Conservation (phyloP, 2,329 filamentous ascomycete genomes). For the Pseudocercospora crystallina region DNA sequence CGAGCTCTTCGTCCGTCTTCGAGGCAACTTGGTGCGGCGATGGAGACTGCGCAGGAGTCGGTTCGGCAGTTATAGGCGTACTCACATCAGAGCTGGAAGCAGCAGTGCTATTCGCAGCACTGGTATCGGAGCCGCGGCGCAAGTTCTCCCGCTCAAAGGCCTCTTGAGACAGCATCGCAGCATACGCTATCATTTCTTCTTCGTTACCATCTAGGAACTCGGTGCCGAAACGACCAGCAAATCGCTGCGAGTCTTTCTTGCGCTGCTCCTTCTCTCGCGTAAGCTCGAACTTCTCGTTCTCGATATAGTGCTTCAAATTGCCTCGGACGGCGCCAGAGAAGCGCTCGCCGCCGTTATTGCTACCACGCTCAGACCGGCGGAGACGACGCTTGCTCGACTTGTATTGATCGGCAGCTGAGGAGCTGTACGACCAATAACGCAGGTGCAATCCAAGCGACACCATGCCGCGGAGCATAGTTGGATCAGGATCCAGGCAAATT, state of each 20-base stretch:
- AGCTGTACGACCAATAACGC: constrained; percentile 92
- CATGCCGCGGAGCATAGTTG: constrained; percentile 79
- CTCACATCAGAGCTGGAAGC: constrained; percentile 39
- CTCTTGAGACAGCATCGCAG: constrained; percentile 62
- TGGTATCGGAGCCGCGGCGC: constrained; percentile 48
- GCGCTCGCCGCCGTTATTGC: constrained; percentile 58
- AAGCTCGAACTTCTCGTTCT: constrained; percentile 79
- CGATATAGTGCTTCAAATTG: constrained; percentile 77
- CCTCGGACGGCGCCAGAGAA: constrained; percentile 65
- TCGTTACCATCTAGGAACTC: constrained; percentile 65
- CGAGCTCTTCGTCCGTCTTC: constrained; percentile 50
- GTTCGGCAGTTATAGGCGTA: constrained; percentile 26
- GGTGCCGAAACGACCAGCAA: constrained; percentile 80
- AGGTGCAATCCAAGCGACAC: constrained; percentile 84
- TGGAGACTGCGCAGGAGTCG: constrained; percentile 26
- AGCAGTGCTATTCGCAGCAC: constrained; percentile 38
- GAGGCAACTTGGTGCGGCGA: constrained; percentile 27
- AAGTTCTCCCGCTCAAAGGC: constrained; percentile 51
- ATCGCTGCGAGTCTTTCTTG: constrained; percentile 65
- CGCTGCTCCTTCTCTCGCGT: constrained; percentile 68
- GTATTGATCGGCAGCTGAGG: constrained; percentile 69
- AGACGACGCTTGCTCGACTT: constrained; percentile 75
- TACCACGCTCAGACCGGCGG: constrained; percentile 66
- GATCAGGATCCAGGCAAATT: constrained; percentile 82
- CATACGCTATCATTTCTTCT: constrained; percentile 64